Evolutionary conservation across 345 rosid genomes (phyloP).

Genomic region (Psidium guajava): DNA sequence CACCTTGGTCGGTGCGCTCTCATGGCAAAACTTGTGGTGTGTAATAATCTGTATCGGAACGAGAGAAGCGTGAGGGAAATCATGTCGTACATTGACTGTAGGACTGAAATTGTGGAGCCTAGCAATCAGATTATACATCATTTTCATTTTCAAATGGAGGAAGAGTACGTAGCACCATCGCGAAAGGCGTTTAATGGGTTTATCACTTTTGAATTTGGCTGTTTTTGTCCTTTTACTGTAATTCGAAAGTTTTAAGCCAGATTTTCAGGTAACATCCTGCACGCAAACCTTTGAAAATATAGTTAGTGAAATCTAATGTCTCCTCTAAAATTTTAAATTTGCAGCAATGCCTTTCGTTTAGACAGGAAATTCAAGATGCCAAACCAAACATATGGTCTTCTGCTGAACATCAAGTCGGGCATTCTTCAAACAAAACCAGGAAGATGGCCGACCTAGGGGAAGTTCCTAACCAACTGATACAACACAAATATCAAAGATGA

Average conservation of each 20-base stretch:
- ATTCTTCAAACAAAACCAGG: not conserved
- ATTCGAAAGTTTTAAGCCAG: not conserved
- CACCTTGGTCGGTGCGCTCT: no score
- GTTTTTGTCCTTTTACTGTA: not conserved
- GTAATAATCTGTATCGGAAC: not conserved
- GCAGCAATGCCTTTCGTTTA: not conserved
- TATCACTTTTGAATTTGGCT: not conserved
- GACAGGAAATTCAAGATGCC: not conserved
- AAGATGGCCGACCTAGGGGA: not conserved
- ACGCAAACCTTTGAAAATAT: not conserved
- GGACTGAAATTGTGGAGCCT: not conserved
- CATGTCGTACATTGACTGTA: not conserved
- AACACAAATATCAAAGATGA: not conserved
- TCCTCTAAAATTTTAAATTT: not conserved
- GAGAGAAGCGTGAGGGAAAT: not conserved
- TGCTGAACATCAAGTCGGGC: not conserved
- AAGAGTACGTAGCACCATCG: no score
- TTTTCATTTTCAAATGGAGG: no score
- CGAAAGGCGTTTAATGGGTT: not conserved
- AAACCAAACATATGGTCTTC: not conserved
- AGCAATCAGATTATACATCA: not conserved
- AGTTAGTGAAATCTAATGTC: not conserved
- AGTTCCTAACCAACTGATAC: not conserved
- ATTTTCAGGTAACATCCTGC: not conserved
- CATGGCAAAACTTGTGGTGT: no score